Percentiles rank a stretch among this genome's conserved stretches.
These are phyloP conservation scores for Penicillium goetzii DNA, from an alignment of 495 filamentous ascomycete species.

Conservation along the genomic window DNA sequence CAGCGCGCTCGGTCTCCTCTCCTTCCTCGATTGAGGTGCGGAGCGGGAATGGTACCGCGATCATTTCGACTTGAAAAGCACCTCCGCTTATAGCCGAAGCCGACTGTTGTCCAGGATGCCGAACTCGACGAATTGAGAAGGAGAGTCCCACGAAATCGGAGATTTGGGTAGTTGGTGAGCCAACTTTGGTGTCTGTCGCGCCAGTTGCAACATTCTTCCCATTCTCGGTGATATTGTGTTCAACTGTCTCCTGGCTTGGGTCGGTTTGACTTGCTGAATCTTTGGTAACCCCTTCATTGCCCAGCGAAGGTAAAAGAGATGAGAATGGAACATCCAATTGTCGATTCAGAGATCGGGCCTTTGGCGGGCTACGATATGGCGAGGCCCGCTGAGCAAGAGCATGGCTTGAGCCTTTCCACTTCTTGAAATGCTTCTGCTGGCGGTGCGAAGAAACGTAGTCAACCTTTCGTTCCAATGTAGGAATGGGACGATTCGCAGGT, in stretches of 20 bases:
- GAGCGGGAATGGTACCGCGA: slow-evolving; percentile 8
- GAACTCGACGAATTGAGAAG: slow-evolving; percentile 23
- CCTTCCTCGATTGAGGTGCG: neutral
- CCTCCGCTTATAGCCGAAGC: neutral
- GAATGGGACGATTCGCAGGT: slow-evolving; percentile 11
- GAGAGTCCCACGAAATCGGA: slow-evolving; percentile 21
- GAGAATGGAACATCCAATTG: slow-evolving; percentile 12
- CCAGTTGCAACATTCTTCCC: neutral
- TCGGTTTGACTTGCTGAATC: neutral
- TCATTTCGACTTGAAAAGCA: slow-evolving; percentile 16
- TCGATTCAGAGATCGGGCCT: slow-evolving; percentile 1
- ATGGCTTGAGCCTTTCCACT: slow-evolving; percentile 25
- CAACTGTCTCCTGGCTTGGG: neutral
- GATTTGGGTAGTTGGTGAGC: neutral
- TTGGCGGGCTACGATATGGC: slow-evolving; percentile 18
- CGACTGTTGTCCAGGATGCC: neutral
- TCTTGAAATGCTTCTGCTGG: slow-evolving; percentile 25
- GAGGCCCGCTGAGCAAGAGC: slow-evolving; percentile 9
- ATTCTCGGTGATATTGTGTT: neutral
- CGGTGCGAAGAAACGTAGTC: slow-evolving; percentile 22
- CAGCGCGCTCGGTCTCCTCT: neutral
- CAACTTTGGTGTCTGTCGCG: neutral
- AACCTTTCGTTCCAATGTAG: slow-evolving; percentile 21
- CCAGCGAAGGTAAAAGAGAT: slow-evolving; percentile 5
- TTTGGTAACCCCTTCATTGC: neutral